phyloP scores from a whole-genome alignment of 331 rosid species.

The Phaseolus coccineus region DNA sequence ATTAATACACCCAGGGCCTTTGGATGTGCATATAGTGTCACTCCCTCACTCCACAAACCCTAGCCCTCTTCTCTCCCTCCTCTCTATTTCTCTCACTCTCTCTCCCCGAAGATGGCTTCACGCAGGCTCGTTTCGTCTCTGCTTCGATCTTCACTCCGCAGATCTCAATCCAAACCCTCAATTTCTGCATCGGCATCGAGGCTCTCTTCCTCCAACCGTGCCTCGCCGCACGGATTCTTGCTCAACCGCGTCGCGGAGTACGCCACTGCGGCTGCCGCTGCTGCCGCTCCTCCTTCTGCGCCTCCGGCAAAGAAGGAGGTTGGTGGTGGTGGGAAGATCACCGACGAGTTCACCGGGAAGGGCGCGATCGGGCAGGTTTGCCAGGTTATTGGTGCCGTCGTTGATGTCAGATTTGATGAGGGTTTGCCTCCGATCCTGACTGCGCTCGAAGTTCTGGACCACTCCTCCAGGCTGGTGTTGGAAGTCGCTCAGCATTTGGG shows the following conservation, averaged over 20 bases:
- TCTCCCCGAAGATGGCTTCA: slow-evolving; percentile 79
- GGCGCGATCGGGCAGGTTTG: slow-evolving; percentile 92
- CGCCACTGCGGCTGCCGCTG: slow-evolving; percentile 75
- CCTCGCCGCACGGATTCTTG: slow-evolving; percentile 70
- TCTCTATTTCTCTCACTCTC: slow-evolving; percentile 38
- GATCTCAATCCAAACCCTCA: slow-evolving; percentile 70
- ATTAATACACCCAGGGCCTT: slow-evolving; percentile 7
- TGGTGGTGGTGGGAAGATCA: slow-evolving; percentile 68
- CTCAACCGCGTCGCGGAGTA: slow-evolving; percentile 70
- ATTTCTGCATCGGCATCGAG: slow-evolving; percentile 62
- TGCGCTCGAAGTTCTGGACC: slow-evolving; percentile 85
- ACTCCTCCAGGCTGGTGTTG: slow-evolving; percentile 80
- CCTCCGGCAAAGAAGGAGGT: slow-evolving; percentile 53
- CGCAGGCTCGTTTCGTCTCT: slow-evolving; percentile 80
- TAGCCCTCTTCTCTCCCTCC: slow-evolving; percentile 49
- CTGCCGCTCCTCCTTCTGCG: slow-evolving; percentile 51
- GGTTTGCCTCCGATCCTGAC: slow-evolving; percentile 95
- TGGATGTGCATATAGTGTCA: slow-evolving; percentile 43
- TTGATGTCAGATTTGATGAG: slow-evolving; percentile 87
- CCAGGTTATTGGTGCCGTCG: slow-evolving; percentile 98
- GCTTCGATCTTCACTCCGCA: slow-evolving; percentile 75
- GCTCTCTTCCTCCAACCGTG: slow-evolving; percentile 58
- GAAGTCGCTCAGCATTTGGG: slow-evolving; percentile 99
- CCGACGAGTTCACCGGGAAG: slow-evolving; percentile 85
- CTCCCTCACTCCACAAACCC: slow-evolving; percentile 56